Evolutionary conservation across 495 filamentous ascomycete genomes (phyloP).

Genomic region (Podospora didyma): DNA sequence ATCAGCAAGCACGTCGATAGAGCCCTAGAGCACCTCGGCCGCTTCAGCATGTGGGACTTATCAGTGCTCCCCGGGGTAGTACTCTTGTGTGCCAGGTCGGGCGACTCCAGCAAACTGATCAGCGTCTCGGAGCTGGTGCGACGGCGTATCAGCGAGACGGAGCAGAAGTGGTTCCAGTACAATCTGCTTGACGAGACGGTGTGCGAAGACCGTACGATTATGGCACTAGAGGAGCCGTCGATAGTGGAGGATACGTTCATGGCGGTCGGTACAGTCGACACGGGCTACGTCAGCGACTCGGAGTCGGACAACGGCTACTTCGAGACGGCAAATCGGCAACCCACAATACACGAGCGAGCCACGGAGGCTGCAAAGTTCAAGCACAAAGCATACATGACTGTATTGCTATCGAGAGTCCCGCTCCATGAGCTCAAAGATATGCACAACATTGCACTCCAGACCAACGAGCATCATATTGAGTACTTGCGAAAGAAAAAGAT

Average conservation of each 20-base stretch:
- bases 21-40: slow-evolving; percentile 37
- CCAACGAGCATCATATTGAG: slow-evolving; percentile 31
- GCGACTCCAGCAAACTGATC: slow-evolving; percentile 55
- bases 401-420: slow-evolving; percentile 55
- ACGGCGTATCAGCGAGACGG: slow-evolving; percentile 48
- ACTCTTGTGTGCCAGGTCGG: slow-evolving; percentile 50
- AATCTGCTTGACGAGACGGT: slow-evolving; percentile 40
- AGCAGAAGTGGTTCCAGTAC: slow-evolving; percentile 60
- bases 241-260: slow-evolving; percentile 37
- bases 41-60: slow-evolving; percentile 28
- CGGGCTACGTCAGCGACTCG: slow-evolving; percentile 1
- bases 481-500: slow-evolving; percentile 16
- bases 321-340: slow-evolving; percentile 39
- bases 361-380: slow-evolving; percentile 27
- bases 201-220: slow-evolving; percentile 6
- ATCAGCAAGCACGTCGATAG: slow-evolving; percentile 51
- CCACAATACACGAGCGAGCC: slow-evolving; percentile 36
- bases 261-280: slow-evolving; percentile 17
- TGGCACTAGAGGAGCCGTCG: slow-evolving; percentile 13
- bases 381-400: slow-evolving; percentile 46
- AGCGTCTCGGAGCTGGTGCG: slow-evolving; percentile 63
- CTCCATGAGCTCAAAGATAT: slow-evolving; percentile 44
- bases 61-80: slow-evolving; percentile 27
- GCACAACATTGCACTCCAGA: slow-evolving; percentile 29
- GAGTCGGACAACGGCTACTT: slow-evolving; percentile 50